Conservation (phyloP, 768 basidiomycete genomes). For the Dacryopinax spathularia region DNA sequence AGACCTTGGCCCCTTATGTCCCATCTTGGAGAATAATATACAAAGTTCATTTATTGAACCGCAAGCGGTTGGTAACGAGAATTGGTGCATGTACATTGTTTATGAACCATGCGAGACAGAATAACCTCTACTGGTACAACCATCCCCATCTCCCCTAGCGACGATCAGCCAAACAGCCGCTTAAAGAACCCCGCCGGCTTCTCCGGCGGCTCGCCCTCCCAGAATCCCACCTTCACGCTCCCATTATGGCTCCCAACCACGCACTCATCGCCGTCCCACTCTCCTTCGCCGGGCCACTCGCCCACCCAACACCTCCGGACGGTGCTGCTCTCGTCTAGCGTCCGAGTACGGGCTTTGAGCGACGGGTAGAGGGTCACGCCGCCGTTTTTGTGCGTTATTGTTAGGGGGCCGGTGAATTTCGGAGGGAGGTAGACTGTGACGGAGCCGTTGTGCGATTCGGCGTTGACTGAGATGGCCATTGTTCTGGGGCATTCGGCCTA, state of each 20-base stretch:
- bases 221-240: not conserved
- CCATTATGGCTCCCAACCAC: not conserved
- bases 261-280: not conserved
- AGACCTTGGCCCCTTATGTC: no score
- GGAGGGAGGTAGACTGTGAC: not conserved
- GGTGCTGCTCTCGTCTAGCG: slow-evolving; percentile 1
- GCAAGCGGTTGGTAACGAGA: no score
- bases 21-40: no score
- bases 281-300: not conserved
- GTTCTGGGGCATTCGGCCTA: slow-evolving; percentile 1
- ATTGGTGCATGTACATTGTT: no score
- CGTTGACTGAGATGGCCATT: not conserved
- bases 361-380: not conserved
- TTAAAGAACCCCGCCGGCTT: not conserved
- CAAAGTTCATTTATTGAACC: no score
- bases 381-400: not conserved
- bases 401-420: not conserved
- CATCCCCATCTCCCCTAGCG: not conserved
- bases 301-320: not conserved
- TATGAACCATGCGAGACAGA: not conserved
- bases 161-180: not conserved
- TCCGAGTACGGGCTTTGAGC: not conserved
- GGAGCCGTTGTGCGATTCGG: slow-evolving; percentile 2
- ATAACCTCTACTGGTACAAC: not conserved
- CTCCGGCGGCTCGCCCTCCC: not conserved